Percentiles rank a stretch among this genome's conserved stretches.
These are phyloP conservation scores for Diaporthe citrichinensis DNA, from an alignment of 2,329 filamentous ascomycete genomes.

Conservation along the genomic window DNA sequence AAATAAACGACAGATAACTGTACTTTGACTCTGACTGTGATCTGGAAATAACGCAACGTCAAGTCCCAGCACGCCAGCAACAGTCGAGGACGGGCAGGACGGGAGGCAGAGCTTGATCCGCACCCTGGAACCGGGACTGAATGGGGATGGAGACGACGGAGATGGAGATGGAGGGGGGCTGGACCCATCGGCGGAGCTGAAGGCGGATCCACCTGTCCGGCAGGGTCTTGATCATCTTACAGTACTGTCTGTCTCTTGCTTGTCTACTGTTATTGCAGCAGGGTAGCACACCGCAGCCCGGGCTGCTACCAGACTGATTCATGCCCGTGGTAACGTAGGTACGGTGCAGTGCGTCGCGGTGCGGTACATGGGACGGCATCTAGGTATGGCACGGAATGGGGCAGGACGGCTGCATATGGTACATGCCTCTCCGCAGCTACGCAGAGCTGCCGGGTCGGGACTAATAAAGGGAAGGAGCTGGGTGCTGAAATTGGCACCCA, in stretches of 20 bases:
- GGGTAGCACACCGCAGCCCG: background rate
- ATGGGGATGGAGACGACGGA: slow-evolving; percentile 20
- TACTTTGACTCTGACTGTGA: background rate
- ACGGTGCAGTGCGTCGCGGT: background rate
- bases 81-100: background rate
- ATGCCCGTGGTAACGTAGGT: background rate
- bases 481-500: slow-evolving; percentile 26
- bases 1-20: too few species aligned
- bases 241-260: background rate
- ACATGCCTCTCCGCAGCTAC: background rate
- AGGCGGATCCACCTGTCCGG: background rate
- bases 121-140: background rate
- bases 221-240: slow-evolving; percentile 13
- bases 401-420: slow-evolving; percentile 11
- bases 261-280: background rate
- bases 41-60: background rate
- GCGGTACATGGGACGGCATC: background rate
- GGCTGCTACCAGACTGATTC: slow-evolving; percentile 2
- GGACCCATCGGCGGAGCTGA: slow-evolving; percentile 21
- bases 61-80: background rate
- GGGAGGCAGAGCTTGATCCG: slow-evolving; percentile 12
- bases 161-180: slow-evolving; percentile 22
- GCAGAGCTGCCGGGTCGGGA: slow-evolving; percentile 25
- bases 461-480: slow-evolving; percentile 30
- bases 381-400: background rate